Percentiles rank a stretch among this genome's conserved stretches.
These are phyloP conservation scores for Harringtonia lauricola DNA, from an alignment of 2,329 filamentous ascomycete species.

Conservation along the genomic window DNA sequence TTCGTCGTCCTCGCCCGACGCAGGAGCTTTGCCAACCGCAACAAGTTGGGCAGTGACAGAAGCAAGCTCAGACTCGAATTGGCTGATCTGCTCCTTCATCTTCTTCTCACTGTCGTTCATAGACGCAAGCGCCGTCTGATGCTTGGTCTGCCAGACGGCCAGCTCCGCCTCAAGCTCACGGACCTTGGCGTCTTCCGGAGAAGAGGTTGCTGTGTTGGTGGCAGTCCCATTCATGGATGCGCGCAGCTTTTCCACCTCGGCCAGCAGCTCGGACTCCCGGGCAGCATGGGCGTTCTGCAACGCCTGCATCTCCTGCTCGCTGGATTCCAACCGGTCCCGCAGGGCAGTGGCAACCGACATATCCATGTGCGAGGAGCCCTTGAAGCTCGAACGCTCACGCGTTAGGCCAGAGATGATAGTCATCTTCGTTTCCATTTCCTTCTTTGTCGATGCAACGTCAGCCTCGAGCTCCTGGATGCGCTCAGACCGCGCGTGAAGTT, in stretches of 20 bases:
- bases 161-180: constrained; percentile 61
- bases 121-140: constrained; percentile 56
- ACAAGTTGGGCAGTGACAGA: constrained; percentile 41
- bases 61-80: constrained; percentile 53
- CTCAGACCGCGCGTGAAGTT: constrained; percentile 77
- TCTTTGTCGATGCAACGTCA: constrained; percentile 72
- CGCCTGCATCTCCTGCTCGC: constrained; percentile 65
- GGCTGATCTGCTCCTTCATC: constrained; percentile 59
- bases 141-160: constrained; percentile 63
- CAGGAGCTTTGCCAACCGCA: constrained; percentile 19
- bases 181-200: constrained; percentile 7
- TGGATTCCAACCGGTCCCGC: constrained; percentile 78
- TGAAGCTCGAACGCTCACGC: constrained; percentile 82
- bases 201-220: constrained; percentile 4
- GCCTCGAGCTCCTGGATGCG: constrained; percentile 82
- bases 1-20: constrained; percentile 19
- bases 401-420: constrained; percentile 91
- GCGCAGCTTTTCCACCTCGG: constrained; percentile 60
- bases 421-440: constrained; percentile 96
- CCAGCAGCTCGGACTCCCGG: constrained; percentile 64
- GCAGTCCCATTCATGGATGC: constrained; percentile 31
- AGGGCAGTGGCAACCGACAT: constrained; percentile 82
- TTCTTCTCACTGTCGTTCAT: constrained; percentile 63
- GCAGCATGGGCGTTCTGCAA: constrained; percentile 62
- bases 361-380: constrained; percentile 72